Base-by-base conservation (phyloP, 257 asterid species). In the Apocynum venetum region DNA sequence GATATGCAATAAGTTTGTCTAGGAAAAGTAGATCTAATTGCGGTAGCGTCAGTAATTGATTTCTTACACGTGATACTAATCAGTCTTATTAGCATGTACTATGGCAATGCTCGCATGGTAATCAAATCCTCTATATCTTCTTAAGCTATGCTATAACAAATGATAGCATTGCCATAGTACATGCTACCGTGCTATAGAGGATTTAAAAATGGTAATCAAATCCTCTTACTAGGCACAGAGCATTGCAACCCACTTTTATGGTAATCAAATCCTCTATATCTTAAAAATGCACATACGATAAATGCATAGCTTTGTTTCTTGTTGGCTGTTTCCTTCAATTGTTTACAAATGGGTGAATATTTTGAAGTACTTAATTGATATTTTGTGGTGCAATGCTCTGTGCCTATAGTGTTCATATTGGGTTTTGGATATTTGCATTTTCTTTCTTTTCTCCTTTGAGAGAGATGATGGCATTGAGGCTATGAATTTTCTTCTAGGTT, bases 401-500 rank as follows among this genome's bases (percentile, higher is more conserved):
- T 52, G 10, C 43, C 7, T 55, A 17, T 55, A 17, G 25, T 36
- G 20, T 35, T 25, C 59, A 43, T 46, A 20, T 47, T 61, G 4
- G 61, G 19, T 61, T 63, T 36, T 47, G 20, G 25, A 25, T 20
- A 2, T 10, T 14, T 43, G 25, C n/a, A 7, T 7, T 0, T 47
- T 31, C 13, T 52, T 4, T 31, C 11, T 44, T 15, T 36, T 43
- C 43, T 19, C 17, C 8, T 41, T 41, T 14, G 56, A 9, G 17
- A 46, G 31, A 52, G 35, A 8, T 46, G 20, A 52, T 35, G 46
- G 71, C 35, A 41, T 13, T 71, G 61, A 12, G 41, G 12, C 6
- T 44, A 17, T 57, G 57, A 25, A 10, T 60, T 55, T 10, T 76
- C 43, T 55, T 44, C 52, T 75, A 84, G 93, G 88, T 81, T 59